phyloP scores from a whole-genome alignment of 768 basidiomycete genomes.

The Asterophora lycoperdoides region DNA sequence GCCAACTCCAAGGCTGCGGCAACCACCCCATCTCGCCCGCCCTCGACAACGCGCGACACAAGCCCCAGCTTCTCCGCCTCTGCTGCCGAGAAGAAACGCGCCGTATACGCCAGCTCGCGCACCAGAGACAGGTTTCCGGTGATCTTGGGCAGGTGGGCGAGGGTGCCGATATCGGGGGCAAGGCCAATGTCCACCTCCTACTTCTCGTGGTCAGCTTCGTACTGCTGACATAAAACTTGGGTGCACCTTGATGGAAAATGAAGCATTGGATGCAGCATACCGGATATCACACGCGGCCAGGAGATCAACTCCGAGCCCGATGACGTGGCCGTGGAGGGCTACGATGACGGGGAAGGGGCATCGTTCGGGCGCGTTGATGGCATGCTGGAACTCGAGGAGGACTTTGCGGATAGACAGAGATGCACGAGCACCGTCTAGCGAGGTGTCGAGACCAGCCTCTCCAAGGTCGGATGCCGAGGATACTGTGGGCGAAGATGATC shows the following conservation, averaged over 20 bases:
- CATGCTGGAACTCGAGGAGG: conserved; percentile 60
- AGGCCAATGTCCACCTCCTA: conserved; percentile 87
- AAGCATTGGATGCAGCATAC: conserved; percentile 56
- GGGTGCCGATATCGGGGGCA: conserved; percentile 84
- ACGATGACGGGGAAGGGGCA: conserved; percentile 79
- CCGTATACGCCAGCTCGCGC: conserved; percentile 75
- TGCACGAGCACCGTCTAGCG: conserved; percentile 47
- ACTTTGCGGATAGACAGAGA: conserved; percentile 45
- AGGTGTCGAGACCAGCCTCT: conserved; percentile 16
- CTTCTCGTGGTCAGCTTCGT: conserved; percentile 38
- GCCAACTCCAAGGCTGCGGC: conserved; percentile 65
- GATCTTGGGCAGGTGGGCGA: conserved; percentile 77
- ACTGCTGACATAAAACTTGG: neutral
- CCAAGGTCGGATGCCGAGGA: conserved; percentile 26
- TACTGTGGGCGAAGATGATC: conserved; percentile 21
- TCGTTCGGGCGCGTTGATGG: conserved; percentile 62
- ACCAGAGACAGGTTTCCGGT: conserved; percentile 69
- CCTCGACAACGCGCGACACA: conserved; percentile 66
- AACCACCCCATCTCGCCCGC: conserved; percentile 63
- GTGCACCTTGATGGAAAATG: conserved; percentile 71
- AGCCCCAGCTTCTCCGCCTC: conserved; percentile 73
- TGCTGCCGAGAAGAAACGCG: conserved; percentile 58
- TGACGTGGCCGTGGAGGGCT: conserved; percentile 69
- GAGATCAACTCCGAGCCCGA: conserved; percentile 80
- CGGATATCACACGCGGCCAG: conserved; percentile 75